Conservation (phyloP, 1,139 yeast genomes). For the Suhomyces bribrorum region DNA sequence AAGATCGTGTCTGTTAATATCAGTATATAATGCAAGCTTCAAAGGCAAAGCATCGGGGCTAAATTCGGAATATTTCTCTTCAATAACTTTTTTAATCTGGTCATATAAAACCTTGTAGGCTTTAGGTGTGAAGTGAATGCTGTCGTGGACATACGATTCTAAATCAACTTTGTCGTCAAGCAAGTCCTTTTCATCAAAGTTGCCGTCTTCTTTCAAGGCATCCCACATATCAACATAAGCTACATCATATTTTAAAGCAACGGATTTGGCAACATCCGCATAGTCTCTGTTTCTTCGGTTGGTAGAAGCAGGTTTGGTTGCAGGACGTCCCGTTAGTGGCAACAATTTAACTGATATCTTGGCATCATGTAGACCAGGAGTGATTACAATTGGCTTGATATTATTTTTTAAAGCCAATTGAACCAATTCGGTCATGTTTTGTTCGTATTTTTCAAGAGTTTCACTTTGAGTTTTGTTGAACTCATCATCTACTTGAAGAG, state of each 20-base stretch:
- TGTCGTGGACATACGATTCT: slow-evolving; percentile 45
- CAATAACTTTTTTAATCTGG: slow-evolving; percentile 41
- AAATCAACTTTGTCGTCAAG: slow-evolving; percentile 17
- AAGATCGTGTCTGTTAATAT: slow-evolving; percentile 10
- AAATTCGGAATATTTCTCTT: slow-evolving; percentile 47
- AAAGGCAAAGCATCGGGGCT: slow-evolving; percentile 36
- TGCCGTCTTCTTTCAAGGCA: slow-evolving; percentile 35
- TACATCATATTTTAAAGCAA: slow-evolving; percentile 47
- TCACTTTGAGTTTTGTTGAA: slow-evolving; percentile 53
- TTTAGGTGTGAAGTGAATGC: slow-evolving; percentile 65
- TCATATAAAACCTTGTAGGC: slow-evolving; percentile 58
- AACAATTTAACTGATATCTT: slow-evolving; percentile 10
- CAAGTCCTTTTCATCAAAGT: slow-evolving; percentile 19
- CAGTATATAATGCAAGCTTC: slow-evolving; percentile 31
- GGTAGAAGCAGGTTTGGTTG: slow-evolving; percentile 20
- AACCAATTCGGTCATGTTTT: slow-evolving; percentile 49
- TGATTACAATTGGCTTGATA: slow-evolving; percentile 56
- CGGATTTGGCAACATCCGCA: slow-evolving; percentile 46
- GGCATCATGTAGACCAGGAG: slow-evolving; percentile 62
- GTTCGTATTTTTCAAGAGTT: slow-evolving; percentile 45
- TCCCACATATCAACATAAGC: slow-evolving; percentile 58
- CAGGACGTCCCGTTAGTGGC: slow-evolving; percentile 10
- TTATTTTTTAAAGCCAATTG: slow-evolving; percentile 35
- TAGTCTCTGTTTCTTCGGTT: slow-evolving; percentile 43
- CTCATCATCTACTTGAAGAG: slow-evolving; percentile 28